phyloP scores from a whole-genome alignment of 441 rosid genomes.

The Dalechampia spathulata region DNA sequence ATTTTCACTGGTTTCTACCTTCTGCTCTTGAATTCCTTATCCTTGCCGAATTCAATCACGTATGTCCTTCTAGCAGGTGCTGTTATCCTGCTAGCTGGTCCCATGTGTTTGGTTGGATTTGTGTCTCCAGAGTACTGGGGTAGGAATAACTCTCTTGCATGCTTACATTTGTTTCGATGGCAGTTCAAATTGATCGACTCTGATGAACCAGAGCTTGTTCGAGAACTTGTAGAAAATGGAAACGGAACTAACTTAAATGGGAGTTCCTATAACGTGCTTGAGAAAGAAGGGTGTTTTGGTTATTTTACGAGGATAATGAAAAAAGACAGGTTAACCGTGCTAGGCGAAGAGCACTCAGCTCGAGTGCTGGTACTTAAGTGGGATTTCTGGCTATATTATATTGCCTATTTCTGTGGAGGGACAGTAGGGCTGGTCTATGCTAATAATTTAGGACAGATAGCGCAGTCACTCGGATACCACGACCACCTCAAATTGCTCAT shows the following conservation, averaged over 20 bases:
- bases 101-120: slow-evolving; percentile 50
- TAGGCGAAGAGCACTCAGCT: slow-evolving; percentile 74
- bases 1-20: slow-evolving; percentile 64
- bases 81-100: slow-evolving; percentile 39
- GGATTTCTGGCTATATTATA: slow-evolving; percentile 81
- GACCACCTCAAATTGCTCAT: slow-evolving; percentile 35
- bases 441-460: slow-evolving; percentile 81
- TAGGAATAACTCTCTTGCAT: slow-evolving; percentile 13
- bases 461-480: slow-evolving; percentile 54
- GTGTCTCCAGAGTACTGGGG: slow-evolving; percentile 35
- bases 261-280: slow-evolving; percentile 6
- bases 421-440: slow-evolving; percentile 77
- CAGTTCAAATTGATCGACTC: slow-evolving; percentile 28
- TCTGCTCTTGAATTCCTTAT: slow-evolving; percentile 44
- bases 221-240: slow-evolving; percentile 30
- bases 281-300: slow-evolving; percentile 15
- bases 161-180: slow-evolving; percentile 17
- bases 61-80: slow-evolving; percentile 56
- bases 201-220: slow-evolving; percentile 38
- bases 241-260: slow-evolving; percentile 6
- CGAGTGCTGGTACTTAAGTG: slow-evolving; percentile 35
- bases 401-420: slow-evolving; percentile 68
- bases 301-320: slow-evolving; percentile 23
- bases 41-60: slow-evolving; percentile 27
- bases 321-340: slow-evolving; percentile 32